Percentiles rank a stretch among this genome's conserved stretches.
phyloP scores from a whole-genome alignment of 768 basidiomycete genomes.

The Crepidotus variabilis region DNA sequence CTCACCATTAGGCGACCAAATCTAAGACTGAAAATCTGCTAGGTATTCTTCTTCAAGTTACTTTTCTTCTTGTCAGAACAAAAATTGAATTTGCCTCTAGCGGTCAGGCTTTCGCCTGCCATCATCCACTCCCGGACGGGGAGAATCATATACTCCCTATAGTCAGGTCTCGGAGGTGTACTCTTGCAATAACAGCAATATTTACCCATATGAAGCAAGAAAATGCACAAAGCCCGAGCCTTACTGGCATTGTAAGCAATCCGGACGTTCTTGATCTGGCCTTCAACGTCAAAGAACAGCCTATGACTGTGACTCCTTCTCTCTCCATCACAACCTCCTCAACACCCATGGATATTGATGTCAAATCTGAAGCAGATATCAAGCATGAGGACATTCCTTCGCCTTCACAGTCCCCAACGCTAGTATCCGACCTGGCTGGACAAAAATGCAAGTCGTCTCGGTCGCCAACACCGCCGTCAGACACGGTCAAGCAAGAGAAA shows the following conservation, averaged over 20 bases:
- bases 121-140: background rate
- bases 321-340: constrained; percentile 20
- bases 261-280: constrained; percentile 22
- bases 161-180: constrained; percentile 6
- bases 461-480: constrained; percentile 30
- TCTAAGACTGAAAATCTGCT: background rate
- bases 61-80: background rate
- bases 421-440: constrained; percentile 25
- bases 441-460: constrained; percentile 30
- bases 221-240: constrained; percentile 17
- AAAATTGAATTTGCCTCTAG: background rate
- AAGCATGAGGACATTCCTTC: constrained; percentile 25
- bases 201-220: constrained; percentile 18
- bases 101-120: no score
- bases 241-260: constrained; percentile 14
- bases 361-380: constrained; percentile 26
- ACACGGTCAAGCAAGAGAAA: constrained; percentile 16
- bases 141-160: constrained; percentile 12
- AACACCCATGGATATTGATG: constrained; percentile 26
- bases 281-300: constrained; percentile 27
- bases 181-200: constrained; percentile 17
- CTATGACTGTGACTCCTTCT: constrained; percentile 23
- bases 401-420: constrained; percentile 34
- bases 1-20: no score
- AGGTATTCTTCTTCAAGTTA: background rate